Evolutionary conservation across 805 yeast genomes (phyloP).

Genomic region (Metschnikowia dekortorum): DNA sequence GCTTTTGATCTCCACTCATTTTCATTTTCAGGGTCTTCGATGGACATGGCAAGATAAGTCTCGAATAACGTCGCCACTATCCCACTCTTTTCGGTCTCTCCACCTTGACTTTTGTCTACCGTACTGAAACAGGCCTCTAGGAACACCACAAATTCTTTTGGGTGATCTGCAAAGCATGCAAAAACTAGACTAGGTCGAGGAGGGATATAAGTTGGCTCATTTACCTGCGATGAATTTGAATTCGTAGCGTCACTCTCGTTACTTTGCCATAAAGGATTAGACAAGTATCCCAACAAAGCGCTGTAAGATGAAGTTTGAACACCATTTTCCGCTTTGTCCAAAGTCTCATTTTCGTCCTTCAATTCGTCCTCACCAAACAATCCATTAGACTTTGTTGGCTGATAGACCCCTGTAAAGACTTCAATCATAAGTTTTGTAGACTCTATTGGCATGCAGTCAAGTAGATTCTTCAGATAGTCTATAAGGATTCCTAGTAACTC

Average conservation of each 20-base stretch:
- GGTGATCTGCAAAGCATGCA: slow-evolving; percentile 79
- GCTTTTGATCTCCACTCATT: slow-evolving; percentile 68
- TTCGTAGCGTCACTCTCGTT: neutral
- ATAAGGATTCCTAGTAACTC: slow-evolving; percentile 71
- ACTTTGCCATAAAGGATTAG: slow-evolving; percentile 6
- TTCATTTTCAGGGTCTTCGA: slow-evolving; percentile 25
- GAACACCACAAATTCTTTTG: slow-evolving; percentile 85
- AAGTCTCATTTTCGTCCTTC: neutral
- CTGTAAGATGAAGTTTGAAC: slow-evolving; percentile 13
- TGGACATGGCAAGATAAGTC: slow-evolving; percentile 63
- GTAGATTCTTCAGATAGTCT: slow-evolving; percentile 58
- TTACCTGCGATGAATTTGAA: neutral
- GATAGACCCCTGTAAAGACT: slow-evolving; percentile 82
- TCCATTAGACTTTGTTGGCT: slow-evolving; percentile 31
- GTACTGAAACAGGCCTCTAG: slow-evolving; percentile 85
- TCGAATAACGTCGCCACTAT: slow-evolving; percentile 77
- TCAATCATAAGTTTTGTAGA: slow-evolving; percentile 80
- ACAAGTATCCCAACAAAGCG: slow-evolving; percentile 16
- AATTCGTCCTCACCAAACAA: slow-evolving; percentile 3
- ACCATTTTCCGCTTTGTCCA: slow-evolving; percentile 13
- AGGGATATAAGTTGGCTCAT: slow-evolving; percentile 72
- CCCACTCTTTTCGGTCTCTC: slow-evolving; percentile 63
- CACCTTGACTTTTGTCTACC: slow-evolving; percentile 72
- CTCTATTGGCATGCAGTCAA: slow-evolving; percentile 69
- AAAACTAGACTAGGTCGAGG: slow-evolving; percentile 87